A percentile compares a stretch with the other conserved stretches of the same genome.
phyloP scores from a whole-genome alignment of 2,329 filamentous ascomycete genomes.

The Aspergillus brasiliensis region DNA sequence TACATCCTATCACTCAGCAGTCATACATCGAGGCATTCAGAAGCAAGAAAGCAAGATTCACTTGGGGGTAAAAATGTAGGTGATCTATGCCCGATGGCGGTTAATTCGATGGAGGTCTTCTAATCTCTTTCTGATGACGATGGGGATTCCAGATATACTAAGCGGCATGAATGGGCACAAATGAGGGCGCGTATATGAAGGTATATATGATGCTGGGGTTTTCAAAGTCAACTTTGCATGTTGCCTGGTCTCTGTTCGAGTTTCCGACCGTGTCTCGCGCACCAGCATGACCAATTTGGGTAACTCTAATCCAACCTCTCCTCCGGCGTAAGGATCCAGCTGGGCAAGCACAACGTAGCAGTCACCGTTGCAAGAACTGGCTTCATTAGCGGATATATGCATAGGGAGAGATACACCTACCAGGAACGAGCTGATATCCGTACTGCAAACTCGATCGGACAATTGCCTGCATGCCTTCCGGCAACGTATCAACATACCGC shows the following conservation, averaged over 20 bases:
- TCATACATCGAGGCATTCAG: slow-evolving; percentile 63
- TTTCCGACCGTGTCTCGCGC: background rate
- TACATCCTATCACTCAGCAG: slow-evolving; percentile 59
- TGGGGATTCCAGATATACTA: too few relatives aligned
- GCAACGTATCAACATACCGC: background rate
- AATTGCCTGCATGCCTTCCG: background rate
- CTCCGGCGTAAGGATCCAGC: background rate
- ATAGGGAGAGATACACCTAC: background rate
- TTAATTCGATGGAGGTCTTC: too few relatives aligned
- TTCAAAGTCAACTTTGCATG: background rate
- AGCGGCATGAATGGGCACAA: too few relatives aligned
- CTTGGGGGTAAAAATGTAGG: slow-evolving; percentile 62
- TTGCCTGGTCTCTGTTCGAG: background rate
- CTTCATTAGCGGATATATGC: background rate
- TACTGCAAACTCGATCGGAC: background rate
- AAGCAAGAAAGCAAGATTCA: slow-evolving; percentile 65
- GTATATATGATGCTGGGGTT: background rate
- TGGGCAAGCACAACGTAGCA: background rate
- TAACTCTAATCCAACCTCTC: background rate
- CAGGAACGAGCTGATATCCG: slow-evolving; percentile 1
- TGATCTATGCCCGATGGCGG: background rate
- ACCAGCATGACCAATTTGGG: background rate
- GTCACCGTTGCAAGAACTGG: background rate
- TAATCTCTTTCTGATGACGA: background rate
- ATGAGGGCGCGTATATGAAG: background rate